Conservation (phyloP, 225 moss, liverwort and hornwort genomes). For the Sphagnum contortum region DNA sequence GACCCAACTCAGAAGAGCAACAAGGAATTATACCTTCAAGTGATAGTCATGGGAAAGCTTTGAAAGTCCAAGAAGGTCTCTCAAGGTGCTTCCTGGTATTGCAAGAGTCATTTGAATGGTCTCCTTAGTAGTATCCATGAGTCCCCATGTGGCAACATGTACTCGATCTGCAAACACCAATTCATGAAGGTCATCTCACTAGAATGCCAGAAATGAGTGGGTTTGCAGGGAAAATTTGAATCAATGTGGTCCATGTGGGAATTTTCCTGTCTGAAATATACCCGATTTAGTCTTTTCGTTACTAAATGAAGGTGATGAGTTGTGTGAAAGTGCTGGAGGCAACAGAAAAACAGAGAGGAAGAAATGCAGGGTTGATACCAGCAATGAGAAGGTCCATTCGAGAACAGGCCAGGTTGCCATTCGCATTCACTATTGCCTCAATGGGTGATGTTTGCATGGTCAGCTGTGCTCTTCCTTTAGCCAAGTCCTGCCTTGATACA, state of each 20-base stretch:
- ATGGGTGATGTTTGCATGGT: slow-evolving; percentile 83
- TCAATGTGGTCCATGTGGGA: no score
- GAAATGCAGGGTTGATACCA: slow-evolving; percentile 22
- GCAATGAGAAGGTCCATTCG: slow-evolving; percentile 90
- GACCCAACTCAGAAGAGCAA: no score
- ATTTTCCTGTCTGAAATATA: no score
- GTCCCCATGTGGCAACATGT: slow-evolving; percentile 88
- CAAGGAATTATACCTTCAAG: slow-evolving; percentile 47
- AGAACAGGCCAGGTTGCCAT: slow-evolving; percentile 57
- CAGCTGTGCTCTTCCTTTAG: slow-evolving; percentile 56
- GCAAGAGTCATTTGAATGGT: slow-evolving; percentile 77
- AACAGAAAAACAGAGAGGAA: no score
- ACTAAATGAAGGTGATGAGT: no score
- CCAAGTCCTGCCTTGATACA: slow-evolving; percentile 69
- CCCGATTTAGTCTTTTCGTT: no score
- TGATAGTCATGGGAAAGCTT: slow-evolving; percentile 64
- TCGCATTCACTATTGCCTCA: slow-evolving; percentile 70
- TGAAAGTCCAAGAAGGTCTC: slow-evolving; percentile 58
- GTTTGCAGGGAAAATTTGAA: background rate
- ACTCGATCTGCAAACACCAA: slow-evolving; percentile 43
- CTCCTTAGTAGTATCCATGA: slow-evolving; percentile 48
- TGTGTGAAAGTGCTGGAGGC: no score
- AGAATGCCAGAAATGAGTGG: background rate
- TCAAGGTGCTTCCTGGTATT: slow-evolving; percentile 70
- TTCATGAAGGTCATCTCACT: background rate